Base-by-base conservation (phyloP, 805 yeast species). In the Saturnispora bothae region DNA sequence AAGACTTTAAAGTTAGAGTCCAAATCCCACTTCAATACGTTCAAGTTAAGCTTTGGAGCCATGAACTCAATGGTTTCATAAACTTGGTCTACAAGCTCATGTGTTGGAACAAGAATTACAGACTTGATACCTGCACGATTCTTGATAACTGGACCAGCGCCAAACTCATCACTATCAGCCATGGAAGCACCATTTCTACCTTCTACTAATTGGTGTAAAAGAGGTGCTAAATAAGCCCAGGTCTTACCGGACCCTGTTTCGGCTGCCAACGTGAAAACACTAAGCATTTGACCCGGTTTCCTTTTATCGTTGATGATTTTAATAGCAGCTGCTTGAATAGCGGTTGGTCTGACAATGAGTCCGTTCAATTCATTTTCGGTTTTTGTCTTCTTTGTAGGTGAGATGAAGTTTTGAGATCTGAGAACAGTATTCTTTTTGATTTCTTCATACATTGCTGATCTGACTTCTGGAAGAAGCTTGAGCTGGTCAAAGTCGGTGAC, bases 221-320 rank as follows among this genome's bases (percentile, higher is more conserved):
- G 45, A 0, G 95, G 88, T 0, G 82, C 75, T 43, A 92, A 53
- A 52, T 88, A 89, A 0, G 96, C 86, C 77, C 95, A 76, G 0
- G 98, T 89, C 54, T 89, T 89, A 7, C 98, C 98, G 0, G 95
- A 81, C 0, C 98, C 98, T 0, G 98, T 89, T 55, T 92, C 97
- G 3, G 96, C 95, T 1, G 97, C 96, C 39, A 89, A 58, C 2
- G 92, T 74, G 63, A 74, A 84, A 1, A 78, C 69, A 46, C 76
- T 75, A 34, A 76, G 49, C 42, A 66, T 60, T 6, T 55, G 57
- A 16, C 43, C 47, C 9, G 49, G 39, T 4, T 56, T 50, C 17
- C 63, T 53, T 30, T 68, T 60, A 4, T 71, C 57, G 43, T 65
- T 67, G 37, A 75, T 69, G 21, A 75, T 67, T 47, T 73, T 68